phyloP scores from a whole-genome alignment of 164 flowering plant genomes.

The Nymphaea thermarum region DNA sequence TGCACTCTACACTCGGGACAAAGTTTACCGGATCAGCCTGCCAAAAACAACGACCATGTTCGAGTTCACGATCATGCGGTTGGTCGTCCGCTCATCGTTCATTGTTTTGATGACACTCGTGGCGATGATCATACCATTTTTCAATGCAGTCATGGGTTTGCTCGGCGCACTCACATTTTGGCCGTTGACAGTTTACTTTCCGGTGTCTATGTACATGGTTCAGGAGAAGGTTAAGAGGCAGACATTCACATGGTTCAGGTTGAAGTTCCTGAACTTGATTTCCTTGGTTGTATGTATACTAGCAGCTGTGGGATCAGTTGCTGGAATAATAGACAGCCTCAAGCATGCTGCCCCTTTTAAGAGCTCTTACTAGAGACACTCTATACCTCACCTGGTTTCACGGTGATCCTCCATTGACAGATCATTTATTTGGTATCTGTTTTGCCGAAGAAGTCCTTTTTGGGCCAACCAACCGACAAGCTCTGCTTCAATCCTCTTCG shows the following conservation, averaged over 20 bases:
- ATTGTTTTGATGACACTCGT: conserved; percentile 19
- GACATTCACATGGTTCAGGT: conserved; percentile 7
- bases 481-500: too few relatives aligned
- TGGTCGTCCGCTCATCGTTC: conserved; percentile 10
- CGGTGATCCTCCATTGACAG: not conserved
- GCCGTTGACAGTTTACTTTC: conserved; percentile 11
- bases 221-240: conserved; percentile 6
- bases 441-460: too few relatives aligned
- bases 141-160: conserved; percentile 9
- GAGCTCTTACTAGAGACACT: not conserved
- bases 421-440: not conserved
- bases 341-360: conserved; percentile 5
- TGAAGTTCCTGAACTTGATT: conserved; percentile 9
- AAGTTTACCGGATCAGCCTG: conserved; percentile 2
- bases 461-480: too few relatives aligned
- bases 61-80: conserved; percentile 4
- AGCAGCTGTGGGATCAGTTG: conserved; percentile 13
- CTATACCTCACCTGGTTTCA: not conserved
- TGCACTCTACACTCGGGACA: not conserved
- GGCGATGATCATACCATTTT: conserved; percentile 22
- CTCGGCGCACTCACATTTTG: conserved; percentile 13
- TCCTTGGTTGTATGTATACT: conserved; percentile 4
- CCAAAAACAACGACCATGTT: not conserved
- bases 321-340: conserved; percentile 8
- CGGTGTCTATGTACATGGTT: conserved; percentile 12